Evolutionary conservation across 208 protist genomes (phyloP), one percentile per base, ranked within the genome.

Genomic region (Wallacemonas sp.): DNA sequence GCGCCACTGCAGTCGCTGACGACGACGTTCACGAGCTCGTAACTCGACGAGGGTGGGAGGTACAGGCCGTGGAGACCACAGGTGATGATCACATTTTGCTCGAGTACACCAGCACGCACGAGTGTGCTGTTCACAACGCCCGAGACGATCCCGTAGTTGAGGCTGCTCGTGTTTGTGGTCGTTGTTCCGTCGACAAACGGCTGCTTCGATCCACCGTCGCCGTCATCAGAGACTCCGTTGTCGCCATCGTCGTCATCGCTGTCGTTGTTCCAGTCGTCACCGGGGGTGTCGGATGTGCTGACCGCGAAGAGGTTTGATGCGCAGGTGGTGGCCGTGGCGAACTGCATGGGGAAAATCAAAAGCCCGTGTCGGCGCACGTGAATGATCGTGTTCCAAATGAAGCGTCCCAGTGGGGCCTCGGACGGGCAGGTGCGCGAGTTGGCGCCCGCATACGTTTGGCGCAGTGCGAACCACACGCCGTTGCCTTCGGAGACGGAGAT

Each of bases 391-490:
- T 77, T 83, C 55, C 39, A 56, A 2, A 30, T 29, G 24, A 83
- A 61, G 26, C 19, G 16, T 3, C 55, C 58, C 36, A 83, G 23
- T 9, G 38, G 34, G 8, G 9, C 21, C 29, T 68, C 63, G 0
- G 66, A 68, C 0, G 72, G 73, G 60, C 78, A 83, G 24, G 54
- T 70, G 26, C 64, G 70, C 2, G 30, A 66, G 0, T 27, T 62
- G 6, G 69, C 43, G 11, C 56, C 48, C 0, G 73, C 49, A 27
- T 68, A 79, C 36, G 68, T 29, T 41, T 63, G 58, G 14, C 78
- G 78, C 32, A 83, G 78, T 1, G 72, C 61, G 65, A 57, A 72
- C 78, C 78, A 83, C 43, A 74, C 66, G 12, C 78, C 78, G 26
- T 79, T 58, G 0, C 73, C 73, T 30, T 68, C 62, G n/a, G 58